Evolutionary conservation across 768 basidiomycete genomes (phyloP).

Genomic region (Mycena amicta): DNA sequence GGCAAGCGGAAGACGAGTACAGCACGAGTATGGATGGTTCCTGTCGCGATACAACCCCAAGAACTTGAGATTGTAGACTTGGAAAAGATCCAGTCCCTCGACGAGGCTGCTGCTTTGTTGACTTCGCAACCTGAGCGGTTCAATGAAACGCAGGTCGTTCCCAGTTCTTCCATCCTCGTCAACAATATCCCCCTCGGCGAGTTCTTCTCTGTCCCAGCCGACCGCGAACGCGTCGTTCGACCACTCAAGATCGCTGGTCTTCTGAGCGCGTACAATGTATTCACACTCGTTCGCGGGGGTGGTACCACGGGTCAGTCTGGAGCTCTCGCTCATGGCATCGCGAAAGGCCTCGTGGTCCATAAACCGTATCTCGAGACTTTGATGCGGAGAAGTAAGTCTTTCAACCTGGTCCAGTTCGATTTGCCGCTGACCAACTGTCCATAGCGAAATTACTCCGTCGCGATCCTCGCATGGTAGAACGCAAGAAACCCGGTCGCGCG

Average conservation of each 20-base stretch:
- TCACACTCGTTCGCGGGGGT: conserved; percentile 78
- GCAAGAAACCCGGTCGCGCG: conserved; percentile 92
- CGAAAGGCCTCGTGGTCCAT: conserved; percentile 73
- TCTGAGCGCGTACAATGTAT: conserved; percentile 82
- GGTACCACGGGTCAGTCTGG: conserved; percentile 94
- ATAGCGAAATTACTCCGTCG: conserved; percentile 83
- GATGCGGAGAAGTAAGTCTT: conserved; percentile 68
- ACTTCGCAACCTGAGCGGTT: conserved; percentile 19
- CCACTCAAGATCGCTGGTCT: conserved; percentile 84
- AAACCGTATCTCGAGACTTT: conserved; percentile 65
- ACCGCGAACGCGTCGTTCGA: conserved; percentile 80
- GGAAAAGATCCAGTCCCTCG: conserved; percentile 27
- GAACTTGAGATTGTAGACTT: conserved; percentile 24
- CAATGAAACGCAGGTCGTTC: conserved; percentile 33
- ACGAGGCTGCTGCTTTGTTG: conserved; percentile 16
- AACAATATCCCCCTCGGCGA: conserved; percentile 80
- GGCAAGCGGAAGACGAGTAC: conserved; percentile 89
- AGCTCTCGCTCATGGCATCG: conserved; percentile 76
- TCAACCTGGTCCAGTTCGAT: no score
- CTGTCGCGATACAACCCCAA: conserved; percentile 33
- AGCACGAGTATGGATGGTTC: conserved; percentile 93
- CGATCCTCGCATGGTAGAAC: conserved; percentile 97
- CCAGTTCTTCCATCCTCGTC: conserved; percentile 72
- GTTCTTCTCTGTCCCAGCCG: conserved; percentile 75
- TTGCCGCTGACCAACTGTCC: conserved; percentile 10